Evolutionary conservation across 2,329 filamentous ascomycete genomes (phyloP).

Genomic region (Trichoderma asperellum): DNA sequence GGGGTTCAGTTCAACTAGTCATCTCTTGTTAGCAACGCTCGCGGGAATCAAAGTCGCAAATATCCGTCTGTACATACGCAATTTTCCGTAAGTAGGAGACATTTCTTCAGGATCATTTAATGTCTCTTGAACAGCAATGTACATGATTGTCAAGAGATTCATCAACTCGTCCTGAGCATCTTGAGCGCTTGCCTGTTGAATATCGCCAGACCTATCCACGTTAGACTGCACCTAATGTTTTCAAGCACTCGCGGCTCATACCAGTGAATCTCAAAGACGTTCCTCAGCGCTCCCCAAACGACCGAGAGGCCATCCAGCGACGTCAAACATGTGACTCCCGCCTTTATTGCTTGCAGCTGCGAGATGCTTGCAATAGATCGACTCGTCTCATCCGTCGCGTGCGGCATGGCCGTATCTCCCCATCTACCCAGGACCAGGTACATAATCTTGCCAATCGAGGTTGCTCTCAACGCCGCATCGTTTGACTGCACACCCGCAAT

Average conservation of each 20-base stretch:
- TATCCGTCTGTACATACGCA: conserved; percentile 50
- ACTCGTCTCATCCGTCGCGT: conserved; percentile 46
- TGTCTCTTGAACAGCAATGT: conserved; percentile 61
- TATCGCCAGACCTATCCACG: conserved; percentile 51
- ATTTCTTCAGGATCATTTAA: conserved; percentile 57
- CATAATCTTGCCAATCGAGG: conserved; percentile 60
- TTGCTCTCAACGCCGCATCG: conserved; percentile 54
- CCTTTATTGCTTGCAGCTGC: conserved; percentile 64
- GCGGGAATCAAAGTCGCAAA: background rate
- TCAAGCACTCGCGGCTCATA: conserved; percentile 39
- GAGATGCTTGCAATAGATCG: conserved; percentile 57
- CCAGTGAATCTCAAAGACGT: conserved; percentile 58
- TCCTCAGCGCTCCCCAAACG: conserved; percentile 56
- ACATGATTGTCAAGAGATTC: conserved; percentile 67
- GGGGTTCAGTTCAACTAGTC: conserved; percentile 62
- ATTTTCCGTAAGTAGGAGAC: conserved; percentile 50
- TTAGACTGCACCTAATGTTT: conserved; percentile 35
- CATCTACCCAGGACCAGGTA: conserved; percentile 71
- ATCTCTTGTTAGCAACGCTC: conserved; percentile 32
- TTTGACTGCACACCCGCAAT: conserved; percentile 50
- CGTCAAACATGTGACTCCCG: conserved; percentile 55
- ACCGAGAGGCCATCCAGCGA: conserved; percentile 55
- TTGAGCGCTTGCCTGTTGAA: conserved; percentile 50
- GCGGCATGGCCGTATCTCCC: conserved; percentile 65
- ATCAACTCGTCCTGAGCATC: conserved; percentile 63